Evolutionary conservation across 164 flowering plant genomes (phyloP).

Genomic region (Nymphaea colorata): DNA sequence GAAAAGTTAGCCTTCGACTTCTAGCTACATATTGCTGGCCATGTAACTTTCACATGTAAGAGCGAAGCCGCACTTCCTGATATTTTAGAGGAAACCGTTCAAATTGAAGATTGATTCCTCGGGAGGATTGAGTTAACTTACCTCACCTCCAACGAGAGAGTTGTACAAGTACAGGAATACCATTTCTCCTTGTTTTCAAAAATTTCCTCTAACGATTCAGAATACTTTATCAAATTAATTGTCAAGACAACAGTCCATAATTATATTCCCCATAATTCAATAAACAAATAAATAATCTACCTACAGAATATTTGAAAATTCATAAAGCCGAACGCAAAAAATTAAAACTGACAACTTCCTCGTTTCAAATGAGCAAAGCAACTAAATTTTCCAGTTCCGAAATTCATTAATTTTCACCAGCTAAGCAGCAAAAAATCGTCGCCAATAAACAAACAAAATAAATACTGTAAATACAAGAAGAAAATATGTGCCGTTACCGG

Average conservation of each 20-base stretch:
- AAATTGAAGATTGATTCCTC: no score
- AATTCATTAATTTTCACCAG: not conserved
- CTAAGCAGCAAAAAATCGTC: not conserved
- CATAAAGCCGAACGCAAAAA: not conserved
- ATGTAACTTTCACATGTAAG: no score
- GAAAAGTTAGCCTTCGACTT: no score
- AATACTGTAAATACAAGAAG: not conserved
- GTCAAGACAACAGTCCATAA: not conserved
- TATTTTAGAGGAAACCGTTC: no score
- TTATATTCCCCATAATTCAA: no score
- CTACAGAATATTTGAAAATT: not conserved
- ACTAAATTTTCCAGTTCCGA: not conserved
- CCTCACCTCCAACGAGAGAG: no score
- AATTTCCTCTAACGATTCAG: not conserved
- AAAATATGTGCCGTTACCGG: conserved; percentile 29
- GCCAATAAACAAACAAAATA: not conserved
- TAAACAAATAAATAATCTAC: not conserved
- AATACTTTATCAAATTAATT: not conserved
- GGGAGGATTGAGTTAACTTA: no score
- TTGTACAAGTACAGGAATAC: no score
- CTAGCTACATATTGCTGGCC: no score
- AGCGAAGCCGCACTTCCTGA: no score
- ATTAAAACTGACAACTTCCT: not conserved
- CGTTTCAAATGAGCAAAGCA: not conserved
- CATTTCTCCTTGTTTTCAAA: no score